Conservation (phyloP, 805 yeast genomes). For the Sungouiella thailandica region DNA sequence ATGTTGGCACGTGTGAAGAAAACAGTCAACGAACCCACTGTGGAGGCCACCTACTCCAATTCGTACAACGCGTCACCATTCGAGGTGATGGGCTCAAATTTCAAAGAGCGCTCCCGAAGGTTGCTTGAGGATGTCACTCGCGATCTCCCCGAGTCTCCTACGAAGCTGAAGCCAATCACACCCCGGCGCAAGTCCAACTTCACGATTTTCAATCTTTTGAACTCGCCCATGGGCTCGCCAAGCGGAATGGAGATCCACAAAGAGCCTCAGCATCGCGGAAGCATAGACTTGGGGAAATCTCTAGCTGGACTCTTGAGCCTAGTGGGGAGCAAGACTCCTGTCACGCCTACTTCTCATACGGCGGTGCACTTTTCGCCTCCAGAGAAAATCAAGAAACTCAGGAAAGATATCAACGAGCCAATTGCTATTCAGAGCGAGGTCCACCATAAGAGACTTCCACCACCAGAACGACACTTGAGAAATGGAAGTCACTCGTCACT, state of each 20-base stretch:
- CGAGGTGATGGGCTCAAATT: constrained; percentile 3
- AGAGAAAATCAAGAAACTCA: constrained; percentile 12
- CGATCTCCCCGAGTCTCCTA: background rate
- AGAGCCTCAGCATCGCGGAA: constrained; percentile 3
- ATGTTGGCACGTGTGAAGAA: constrained; percentile 3
- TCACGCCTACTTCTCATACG: too few species aligned
- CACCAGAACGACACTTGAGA: constrained; percentile 11
- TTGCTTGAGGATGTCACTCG: constrained; percentile 2
- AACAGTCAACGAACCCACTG: constrained; percentile 21
- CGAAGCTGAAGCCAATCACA: constrained; percentile 1
- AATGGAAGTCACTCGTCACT: constrained; percentile 39
- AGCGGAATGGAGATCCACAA: constrained; percentile 4
- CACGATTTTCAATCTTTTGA: constrained; percentile 16
- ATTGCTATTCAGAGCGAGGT: constrained; percentile 26
- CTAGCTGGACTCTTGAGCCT: constrained; percentile 5
- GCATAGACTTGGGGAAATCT: constrained; percentile 22
- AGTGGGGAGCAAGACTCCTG: background rate
- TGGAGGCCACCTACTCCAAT: constrained; percentile 25
- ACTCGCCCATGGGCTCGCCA: constrained; percentile 17
- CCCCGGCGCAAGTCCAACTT: constrained; percentile 13
- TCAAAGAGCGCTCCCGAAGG: constrained; percentile 13
- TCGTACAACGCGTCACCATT: constrained; percentile 3
- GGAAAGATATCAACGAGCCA: constrained; percentile 13
- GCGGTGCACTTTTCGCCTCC: constrained; percentile 17
- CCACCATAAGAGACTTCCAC: constrained; percentile 29